phyloP scores from a whole-genome alignment of 1,284 basidiomycete species.

The Moniliella sp. region DNA sequence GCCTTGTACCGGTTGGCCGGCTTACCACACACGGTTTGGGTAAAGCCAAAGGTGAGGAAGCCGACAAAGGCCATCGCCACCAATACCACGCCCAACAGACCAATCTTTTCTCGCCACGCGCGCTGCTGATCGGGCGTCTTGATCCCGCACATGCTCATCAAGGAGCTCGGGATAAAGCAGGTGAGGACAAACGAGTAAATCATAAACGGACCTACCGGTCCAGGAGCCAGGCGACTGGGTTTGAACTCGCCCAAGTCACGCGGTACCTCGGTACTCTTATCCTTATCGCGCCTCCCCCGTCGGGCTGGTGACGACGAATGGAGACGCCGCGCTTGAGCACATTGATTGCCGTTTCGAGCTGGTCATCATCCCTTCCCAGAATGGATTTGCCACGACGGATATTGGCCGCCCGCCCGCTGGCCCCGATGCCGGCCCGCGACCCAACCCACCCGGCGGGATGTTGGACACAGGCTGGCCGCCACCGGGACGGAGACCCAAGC shows the following conservation, averaged over 20 bases:
- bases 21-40: conserved; percentile 67
- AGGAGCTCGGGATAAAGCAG: conserved; percentile 53
- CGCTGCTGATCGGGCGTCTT: conserved; percentile 76
- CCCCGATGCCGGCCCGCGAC: conserved; percentile 8
- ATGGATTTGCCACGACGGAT: conserved; percentile 31
- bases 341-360: conserved; percentile 30
- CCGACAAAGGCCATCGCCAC: conserved; percentile 74
- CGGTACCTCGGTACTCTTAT: conserved; percentile 15
- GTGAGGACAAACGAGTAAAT: conserved; percentile 78
- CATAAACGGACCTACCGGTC: conserved; percentile 84
- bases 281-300: too few relatives aligned
- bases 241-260: conserved; percentile 13
- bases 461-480: conserved; percentile 5
- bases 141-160: conserved; percentile 44
- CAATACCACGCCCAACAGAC: conserved; percentile 60
- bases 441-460: conserved; percentile 17
- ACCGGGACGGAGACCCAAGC: too few relatives aligned
- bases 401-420: conserved; percentile 2
- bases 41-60: conserved; percentile 97
- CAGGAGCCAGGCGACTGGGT: conserved; percentile 34
- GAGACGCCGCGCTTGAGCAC: conserved; percentile 30
- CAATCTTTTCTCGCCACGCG: conserved; percentile 96
- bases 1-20: conserved; percentile 59
- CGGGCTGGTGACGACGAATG: conserved; percentile 16
- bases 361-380: conserved; percentile 30